Evolutionary conservation across 2,329 filamentous ascomycete species (phyloP).

Genomic region (Grosmannia huntii): DNA sequence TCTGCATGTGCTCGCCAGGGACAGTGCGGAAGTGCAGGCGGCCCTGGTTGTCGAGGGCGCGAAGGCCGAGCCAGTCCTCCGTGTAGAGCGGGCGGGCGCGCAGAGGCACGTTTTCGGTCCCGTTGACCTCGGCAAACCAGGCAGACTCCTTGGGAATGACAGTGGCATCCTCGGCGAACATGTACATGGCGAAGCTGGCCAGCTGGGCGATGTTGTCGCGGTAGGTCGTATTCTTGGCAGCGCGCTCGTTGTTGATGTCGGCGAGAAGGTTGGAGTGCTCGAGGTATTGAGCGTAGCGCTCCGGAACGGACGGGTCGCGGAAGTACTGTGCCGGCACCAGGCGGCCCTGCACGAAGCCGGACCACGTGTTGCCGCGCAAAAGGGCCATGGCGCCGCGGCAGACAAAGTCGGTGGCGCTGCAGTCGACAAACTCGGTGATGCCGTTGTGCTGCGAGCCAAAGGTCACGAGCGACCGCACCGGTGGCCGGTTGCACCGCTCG

Average conservation of each 20-base stretch:
- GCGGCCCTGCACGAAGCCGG: slow-evolving; percentile 58
- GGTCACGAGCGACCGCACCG: slow-evolving; percentile 67
- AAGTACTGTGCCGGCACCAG: slow-evolving; percentile 95
- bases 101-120: slow-evolving; percentile 53
- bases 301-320: slow-evolving; percentile 49
- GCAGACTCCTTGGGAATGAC: slow-evolving; percentile 82
- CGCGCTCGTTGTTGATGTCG: slow-evolving; percentile 89
- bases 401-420: slow-evolving; percentile 58
- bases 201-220: slow-evolving; percentile 54
- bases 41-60: slow-evolving; percentile 63
- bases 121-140: slow-evolving; percentile 84
- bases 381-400: slow-evolving; percentile 72
- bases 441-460: slow-evolving; percentile 90
- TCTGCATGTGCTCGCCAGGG: slow-evolving; percentile 72
- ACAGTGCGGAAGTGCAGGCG: slow-evolving; percentile 62
- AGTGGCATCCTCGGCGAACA: slow-evolving; percentile 77
- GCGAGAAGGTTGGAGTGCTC: slow-evolving; percentile 77
- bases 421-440: slow-evolving; percentile 70
- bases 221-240: slow-evolving; percentile 51
- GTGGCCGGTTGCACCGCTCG: slow-evolving; percentile 70
- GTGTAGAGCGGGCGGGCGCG: slow-evolving; percentile 61
- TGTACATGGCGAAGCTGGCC: slow-evolving; percentile 73
- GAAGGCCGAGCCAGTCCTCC: slow-evolving; percentile 89
- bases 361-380: slow-evolving; percentile 71
- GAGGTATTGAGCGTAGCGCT: slow-evolving; percentile 63